Evolutionary conservation across 1,284 basidiomycete genomes (phyloP), one percentile per base, ranked within the genome.

Genomic region (Exobasidium rhododendri): DNA sequence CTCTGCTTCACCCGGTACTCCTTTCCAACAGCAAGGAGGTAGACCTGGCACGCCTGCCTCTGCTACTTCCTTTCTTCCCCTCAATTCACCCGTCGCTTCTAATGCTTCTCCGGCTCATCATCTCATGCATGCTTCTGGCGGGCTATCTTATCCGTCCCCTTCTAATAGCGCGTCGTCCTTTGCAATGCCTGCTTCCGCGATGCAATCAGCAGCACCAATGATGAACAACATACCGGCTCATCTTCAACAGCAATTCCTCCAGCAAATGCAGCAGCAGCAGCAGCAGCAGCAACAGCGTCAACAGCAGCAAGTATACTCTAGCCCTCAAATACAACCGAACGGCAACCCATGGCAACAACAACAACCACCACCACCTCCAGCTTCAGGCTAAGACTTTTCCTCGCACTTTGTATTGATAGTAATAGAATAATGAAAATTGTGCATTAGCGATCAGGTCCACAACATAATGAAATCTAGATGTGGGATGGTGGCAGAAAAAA

Each of bases 241-340:
- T 29, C 45, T 46, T 26, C 56, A 57, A 47, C 56, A 57, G n/a
- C 35, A 46, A 31, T 43, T 57, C 5, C 40, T 57, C 2, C 56
- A 57, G n/a, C 32, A 57, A 4, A 4, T 57, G 14, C 4, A 53
- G 46, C 32, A 53, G 56, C 40, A 29, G 17, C 56, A 31, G 20
- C 56, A 57, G 30, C 56, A 57, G 4, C 56, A 57, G 31, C 55
- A 57, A 31, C 55, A 57, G 30, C 56, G 53, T 7, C 56, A 57
- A 50, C 5, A 22, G 28, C 53, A 55, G 28, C 20, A 26, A 40
- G 35, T n/a, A 14, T 24, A 13, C 24, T 57, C 35, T 44, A 53
- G 13, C 56, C n/a, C 43, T 22, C 45, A 44, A 22, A 29, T 35
- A 43, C 20, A 26, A 51, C 20, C 17, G 20, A 32, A 46, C 53